phyloP scores from a whole-genome alignment of 306 rosid species.

The Begonia masoniana region DNA sequence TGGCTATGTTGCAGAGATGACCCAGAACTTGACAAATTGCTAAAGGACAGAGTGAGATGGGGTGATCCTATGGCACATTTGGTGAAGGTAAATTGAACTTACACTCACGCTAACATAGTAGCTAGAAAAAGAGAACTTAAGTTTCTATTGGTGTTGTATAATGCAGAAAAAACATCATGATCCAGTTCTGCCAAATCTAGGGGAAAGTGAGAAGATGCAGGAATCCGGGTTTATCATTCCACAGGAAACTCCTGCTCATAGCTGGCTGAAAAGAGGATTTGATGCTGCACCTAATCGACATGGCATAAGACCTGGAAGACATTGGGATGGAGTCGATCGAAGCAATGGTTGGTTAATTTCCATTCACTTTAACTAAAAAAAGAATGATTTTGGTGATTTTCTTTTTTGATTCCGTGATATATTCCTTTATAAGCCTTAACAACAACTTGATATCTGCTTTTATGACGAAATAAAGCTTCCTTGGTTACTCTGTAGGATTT shows the following conservation, averaged over 20 bases:
- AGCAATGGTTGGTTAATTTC: constrained; percentile 56
- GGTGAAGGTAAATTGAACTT: constrained; percentile 52
- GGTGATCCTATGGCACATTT: constrained; percentile 96
- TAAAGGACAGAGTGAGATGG: constrained; percentile 74
- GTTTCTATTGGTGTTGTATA: constrained; percentile 8
- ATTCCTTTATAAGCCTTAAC: background rate
- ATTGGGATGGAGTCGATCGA: constrained; percentile 94
- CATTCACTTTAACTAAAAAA: constrained; percentile 1
- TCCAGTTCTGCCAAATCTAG: constrained; percentile 42
- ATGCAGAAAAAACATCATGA: constrained; percentile 53
- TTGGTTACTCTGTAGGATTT: constrained; percentile 29
- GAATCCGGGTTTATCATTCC: constrained; percentile 84
- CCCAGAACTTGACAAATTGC: constrained; percentile 61
- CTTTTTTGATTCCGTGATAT: no score
- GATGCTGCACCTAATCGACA: constrained; percentile 71
- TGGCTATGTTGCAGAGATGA: constrained; percentile 47
- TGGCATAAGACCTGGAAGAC: constrained; percentile 83
- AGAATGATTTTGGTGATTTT: background rate
- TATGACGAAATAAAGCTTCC: constrained; percentile 7
- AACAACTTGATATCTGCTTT: background rate
- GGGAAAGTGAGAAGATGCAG: constrained; percentile 60
- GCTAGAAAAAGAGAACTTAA: background rate
- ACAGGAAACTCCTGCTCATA: constrained; percentile 72
- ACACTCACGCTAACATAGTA: constrained; percentile 6
- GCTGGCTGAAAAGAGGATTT: constrained; percentile 75